These are phyloP conservation scores for Microcos paniculata DNA, from an alignment of 345 rosid species.

Conservation along the genomic window DNA sequence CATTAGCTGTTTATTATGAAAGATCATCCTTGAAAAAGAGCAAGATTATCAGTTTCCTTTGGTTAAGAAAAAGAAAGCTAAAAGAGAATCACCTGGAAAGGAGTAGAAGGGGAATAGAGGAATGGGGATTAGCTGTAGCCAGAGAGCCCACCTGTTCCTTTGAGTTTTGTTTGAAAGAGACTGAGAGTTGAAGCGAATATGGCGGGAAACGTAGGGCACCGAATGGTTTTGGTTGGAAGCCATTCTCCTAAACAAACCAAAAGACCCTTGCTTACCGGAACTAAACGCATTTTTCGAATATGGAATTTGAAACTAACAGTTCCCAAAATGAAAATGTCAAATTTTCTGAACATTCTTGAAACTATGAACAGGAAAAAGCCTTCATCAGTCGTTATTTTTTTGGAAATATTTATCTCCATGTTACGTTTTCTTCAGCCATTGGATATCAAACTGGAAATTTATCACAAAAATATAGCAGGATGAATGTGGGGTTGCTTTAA, in stretches of 20 bases:
- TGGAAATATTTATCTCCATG: too few species aligned
- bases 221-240: not conserved
- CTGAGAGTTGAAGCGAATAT: constrained; percentile 23
- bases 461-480: too few species aligned
- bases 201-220: constrained; percentile 23
- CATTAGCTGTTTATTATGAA: not conserved
- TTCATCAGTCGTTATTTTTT: too few species aligned
- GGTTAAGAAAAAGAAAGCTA: not conserved
- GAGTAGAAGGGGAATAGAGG: not conserved
- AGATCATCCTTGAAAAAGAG: not conserved
- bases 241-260: not conserved
- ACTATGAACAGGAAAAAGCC: too few species aligned
- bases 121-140: not conserved
- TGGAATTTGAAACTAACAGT: too few species aligned
- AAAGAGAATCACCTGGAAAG: not conserved
- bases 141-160: not conserved
- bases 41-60: not conserved
- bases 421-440: not conserved
- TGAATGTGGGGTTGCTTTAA: too few species aligned
- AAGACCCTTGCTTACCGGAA: constrained; percentile 1
- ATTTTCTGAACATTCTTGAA: too few species aligned
- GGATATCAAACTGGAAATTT: not conserved
- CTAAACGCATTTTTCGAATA: not conserved
- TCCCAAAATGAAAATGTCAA: not conserved
- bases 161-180: not conserved